A percentile compares a stretch with the other conserved stretches of the same genome.
These are phyloP conservation scores for Neurospora crassa DNA, from an alignment of 2,329 filamentous ascomycete species.

Conservation along the genomic window DNA sequence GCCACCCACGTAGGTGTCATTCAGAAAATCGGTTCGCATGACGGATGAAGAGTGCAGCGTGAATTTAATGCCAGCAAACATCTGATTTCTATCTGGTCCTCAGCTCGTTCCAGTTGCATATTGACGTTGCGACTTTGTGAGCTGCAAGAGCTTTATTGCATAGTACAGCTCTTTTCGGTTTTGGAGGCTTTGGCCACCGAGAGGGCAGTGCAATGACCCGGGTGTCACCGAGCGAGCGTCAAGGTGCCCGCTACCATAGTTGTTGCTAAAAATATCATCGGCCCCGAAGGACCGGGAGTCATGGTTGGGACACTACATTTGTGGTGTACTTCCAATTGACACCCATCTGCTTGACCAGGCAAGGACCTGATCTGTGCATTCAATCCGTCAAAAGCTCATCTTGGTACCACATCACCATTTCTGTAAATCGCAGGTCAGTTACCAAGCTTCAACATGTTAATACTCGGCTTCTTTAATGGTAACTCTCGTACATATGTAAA, in stretches of 20 bases:
- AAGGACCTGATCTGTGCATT: not conserved
- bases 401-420: not conserved
- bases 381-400: not conserved
- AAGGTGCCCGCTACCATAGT: not conserved
- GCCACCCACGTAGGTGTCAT: not conserved
- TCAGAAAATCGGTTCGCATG: not conserved
- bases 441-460: not conserved
- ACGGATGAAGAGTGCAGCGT: not conserved
- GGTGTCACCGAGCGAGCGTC: not conserved
- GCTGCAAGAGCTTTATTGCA: not conserved
- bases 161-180: not conserved
- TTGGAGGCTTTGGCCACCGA: not conserved
- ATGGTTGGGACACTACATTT: not conserved
- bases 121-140: not conserved
- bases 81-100: not conserved
- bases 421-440: not conserved
- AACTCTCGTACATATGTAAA: not conserved
- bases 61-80: not conserved
- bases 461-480: not conserved
- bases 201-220: not conserved
- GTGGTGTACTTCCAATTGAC: not conserved
- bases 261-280: not conserved
- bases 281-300: not conserved
- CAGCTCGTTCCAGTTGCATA: not conserved
- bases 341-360: not conserved